These are phyloP conservation scores for Boletales sp. DNA, from an alignment of 768 basidiomycete species.

Conservation along the genomic window DNA sequence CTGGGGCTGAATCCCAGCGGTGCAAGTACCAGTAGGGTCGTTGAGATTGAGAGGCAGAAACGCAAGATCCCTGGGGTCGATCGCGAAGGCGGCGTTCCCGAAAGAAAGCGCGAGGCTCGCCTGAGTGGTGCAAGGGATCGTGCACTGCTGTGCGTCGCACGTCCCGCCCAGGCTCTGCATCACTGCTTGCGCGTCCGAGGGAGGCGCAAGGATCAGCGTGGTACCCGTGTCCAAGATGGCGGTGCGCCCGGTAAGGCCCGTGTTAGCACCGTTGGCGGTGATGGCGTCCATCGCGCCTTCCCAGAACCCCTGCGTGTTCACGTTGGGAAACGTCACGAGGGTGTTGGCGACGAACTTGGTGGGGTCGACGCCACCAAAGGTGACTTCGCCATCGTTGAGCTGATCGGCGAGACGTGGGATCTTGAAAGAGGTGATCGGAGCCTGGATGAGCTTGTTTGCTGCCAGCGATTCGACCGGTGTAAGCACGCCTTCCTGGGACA, in stretches of 20 bases:
- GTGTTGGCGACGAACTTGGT: conserved; percentile 63
- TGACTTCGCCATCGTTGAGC: conserved; percentile 69
- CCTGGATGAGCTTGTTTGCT: conserved; percentile 48
- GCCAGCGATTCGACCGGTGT: conserved; percentile 77
- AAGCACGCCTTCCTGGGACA: conserved; percentile 60
- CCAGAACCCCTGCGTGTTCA: conserved; percentile 76
- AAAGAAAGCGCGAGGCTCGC: conserved; percentile 54
- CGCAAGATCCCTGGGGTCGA: conserved; percentile 64
- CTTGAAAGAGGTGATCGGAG: conserved; percentile 75
- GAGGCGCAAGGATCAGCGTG: conserved; percentile 41
- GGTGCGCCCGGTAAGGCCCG: conserved; percentile 56
- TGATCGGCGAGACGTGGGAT: conserved; percentile 70
- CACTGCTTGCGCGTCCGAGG: conserved; percentile 50
- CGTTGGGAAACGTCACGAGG: conserved; percentile 57
- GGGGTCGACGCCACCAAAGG: conserved; percentile 73
- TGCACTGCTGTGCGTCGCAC: conserved; percentile 49
- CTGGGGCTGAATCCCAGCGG: conserved; percentile 67
- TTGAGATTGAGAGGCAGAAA: conserved; percentile 52
- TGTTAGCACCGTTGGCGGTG: conserved; percentile 52
- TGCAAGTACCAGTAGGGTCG: conserved; percentile 56
- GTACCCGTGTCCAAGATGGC: conserved; percentile 61
- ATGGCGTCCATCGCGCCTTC: conserved; percentile 61
- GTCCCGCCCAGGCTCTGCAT: conserved; percentile 57
- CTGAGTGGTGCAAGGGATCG: conserved; percentile 61
- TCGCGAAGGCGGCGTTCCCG: conserved; percentile 54